Conservation (phyloP, 164 flowering plant genomes). For the Stephania cephalantha region DNA sequence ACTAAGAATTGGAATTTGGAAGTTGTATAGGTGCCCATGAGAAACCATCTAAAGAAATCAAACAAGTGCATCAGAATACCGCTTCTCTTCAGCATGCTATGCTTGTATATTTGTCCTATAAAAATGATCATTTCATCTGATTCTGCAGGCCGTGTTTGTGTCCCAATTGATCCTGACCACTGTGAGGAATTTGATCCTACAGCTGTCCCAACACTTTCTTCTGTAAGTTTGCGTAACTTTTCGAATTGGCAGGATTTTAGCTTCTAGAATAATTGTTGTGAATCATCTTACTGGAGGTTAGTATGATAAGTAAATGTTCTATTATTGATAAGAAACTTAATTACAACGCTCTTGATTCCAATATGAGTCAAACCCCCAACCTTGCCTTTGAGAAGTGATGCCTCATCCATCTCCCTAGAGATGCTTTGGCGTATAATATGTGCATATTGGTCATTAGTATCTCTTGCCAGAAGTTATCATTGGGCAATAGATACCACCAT, state of each 20-base stretch:
- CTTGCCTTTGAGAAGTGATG: too few relatives aligned
- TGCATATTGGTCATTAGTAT: neutral
- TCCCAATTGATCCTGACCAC: constrained; percentile 77
- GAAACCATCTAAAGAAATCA: neutral
- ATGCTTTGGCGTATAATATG: too few relatives aligned
- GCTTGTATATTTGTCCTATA: neutral
- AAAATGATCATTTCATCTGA: constrained; percentile 1
- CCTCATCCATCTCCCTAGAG: too few relatives aligned
- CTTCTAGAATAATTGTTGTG: neutral
- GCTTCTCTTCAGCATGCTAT: constrained; percentile 4
- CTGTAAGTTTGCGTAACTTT: constrained; percentile 35
- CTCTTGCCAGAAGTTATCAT: neutral
- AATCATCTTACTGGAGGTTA: neutral
- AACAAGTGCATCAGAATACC: neutral
- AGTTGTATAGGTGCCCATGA: neutral
- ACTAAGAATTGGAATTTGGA: neutral
- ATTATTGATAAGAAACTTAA: neutral
- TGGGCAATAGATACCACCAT: neutral
- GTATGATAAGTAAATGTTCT: neutral
- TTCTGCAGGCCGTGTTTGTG: constrained; percentile 79
- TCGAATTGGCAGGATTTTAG: neutral
- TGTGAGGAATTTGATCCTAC: constrained; percentile 96
- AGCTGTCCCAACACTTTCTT: constrained; percentile 75
- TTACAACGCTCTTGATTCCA: too few relatives aligned
- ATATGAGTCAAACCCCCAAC: too few relatives aligned